Conservation (phyloP, 2,329 filamentous ascomycete genomes). For the Pseudogymnoascus sp. region DNA sequence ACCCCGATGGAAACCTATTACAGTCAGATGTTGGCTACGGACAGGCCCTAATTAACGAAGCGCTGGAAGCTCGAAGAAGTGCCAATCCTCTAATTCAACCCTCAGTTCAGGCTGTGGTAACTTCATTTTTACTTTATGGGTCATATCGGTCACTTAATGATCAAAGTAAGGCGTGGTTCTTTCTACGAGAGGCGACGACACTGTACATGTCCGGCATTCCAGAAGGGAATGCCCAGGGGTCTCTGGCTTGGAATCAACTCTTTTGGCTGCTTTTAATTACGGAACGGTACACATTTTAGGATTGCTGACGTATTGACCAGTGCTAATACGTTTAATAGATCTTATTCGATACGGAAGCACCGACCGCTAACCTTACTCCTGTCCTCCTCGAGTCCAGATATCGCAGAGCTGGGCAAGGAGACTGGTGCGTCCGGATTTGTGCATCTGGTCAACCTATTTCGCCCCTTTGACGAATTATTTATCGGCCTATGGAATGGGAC, state of each 20-base stretch:
- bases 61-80: slow-evolving; percentile 2
- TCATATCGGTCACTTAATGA: slow-evolving; percentile 8
- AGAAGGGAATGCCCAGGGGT: slow-evolving; percentile 46
- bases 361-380: slow-evolving; percentile 52
- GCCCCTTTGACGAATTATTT: slow-evolving; percentile 55
- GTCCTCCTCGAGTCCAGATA: slow-evolving; percentile 46
- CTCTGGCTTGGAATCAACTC: slow-evolving; percentile 39
- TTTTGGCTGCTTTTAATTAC: slow-evolving; percentile 58
- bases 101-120: neutral
- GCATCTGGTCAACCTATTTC: slow-evolving; percentile 52
- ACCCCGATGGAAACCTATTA: neutral
- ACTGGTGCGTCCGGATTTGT: slow-evolving; percentile 47
- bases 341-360: slow-evolving; percentile 55
- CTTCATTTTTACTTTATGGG: neutral
- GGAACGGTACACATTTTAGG: slow-evolving; percentile 38
- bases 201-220: slow-evolving; percentile 51
- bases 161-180: slow-evolving; percentile 50
- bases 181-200: slow-evolving; percentile 52
- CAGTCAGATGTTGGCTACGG: slow-evolving; percentile 5
- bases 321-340: slow-evolving; percentile 33
- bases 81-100: neutral
- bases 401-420: slow-evolving; percentile 44
- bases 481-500: slow-evolving; percentile 57
- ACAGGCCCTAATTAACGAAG: neutral
- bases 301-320: neutral